These are phyloP conservation scores for Haberlea rhodopensis DNA, from an alignment of 257 asterid genomes.

Conservation along the genomic window DNA sequence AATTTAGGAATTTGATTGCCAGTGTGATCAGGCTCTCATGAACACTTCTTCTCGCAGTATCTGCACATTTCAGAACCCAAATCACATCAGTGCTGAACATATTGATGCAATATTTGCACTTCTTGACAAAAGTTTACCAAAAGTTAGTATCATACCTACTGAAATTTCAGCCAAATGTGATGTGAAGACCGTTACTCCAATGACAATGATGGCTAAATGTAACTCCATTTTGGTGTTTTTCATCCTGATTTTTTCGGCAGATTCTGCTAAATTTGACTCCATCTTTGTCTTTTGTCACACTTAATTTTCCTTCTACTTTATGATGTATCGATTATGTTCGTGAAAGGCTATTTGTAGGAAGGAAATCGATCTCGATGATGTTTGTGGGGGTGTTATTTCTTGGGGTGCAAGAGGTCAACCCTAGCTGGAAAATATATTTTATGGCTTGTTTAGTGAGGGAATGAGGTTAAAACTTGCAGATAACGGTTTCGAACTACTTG, in stretches of 20 bases:
- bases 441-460: neutral
- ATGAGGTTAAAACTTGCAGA: slow-evolving; percentile 18
- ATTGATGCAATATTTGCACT: no score
- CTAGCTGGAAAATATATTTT: neutral
- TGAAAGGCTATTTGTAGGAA: slow-evolving; percentile 25
- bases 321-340: neutral
- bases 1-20: slow-evolving; percentile 35
- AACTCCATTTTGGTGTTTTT: neutral
- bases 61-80: slow-evolving; percentile 21
- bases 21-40: slow-evolving; percentile 19
- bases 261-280: slow-evolving; percentile 23
- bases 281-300: slow-evolving; percentile 14
- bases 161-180: slow-evolving; percentile 29
- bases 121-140: neutral
- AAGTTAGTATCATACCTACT: slow-evolving; percentile 19
- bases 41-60: slow-evolving; percentile 21
- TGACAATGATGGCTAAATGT: slow-evolving; percentile 11
- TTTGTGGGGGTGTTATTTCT: neutral
- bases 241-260: neutral
- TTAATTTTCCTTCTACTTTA: slow-evolving; percentile 10
- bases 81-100: neutral
- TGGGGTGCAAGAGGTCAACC: slow-evolving; percentile 35
- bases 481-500: slow-evolving; percentile 15
- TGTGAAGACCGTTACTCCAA: slow-evolving; percentile 26
- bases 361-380: neutral